phyloP scores from a whole-genome alignment of 176 grass and related monocot species.

The Oropetium thomaeum region DNA sequence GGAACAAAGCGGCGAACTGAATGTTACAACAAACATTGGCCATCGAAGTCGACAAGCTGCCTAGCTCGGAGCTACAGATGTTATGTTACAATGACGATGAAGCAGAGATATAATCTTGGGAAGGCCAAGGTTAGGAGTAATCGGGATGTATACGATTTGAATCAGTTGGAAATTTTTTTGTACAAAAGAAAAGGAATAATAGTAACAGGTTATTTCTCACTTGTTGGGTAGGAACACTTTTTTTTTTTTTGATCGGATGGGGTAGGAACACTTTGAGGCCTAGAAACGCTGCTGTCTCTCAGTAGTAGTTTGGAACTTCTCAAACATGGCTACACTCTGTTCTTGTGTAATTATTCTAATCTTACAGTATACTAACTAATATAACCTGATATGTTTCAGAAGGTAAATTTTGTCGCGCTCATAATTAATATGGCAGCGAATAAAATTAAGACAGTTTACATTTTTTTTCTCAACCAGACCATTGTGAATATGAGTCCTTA shows the following conservation, averaged over 20 bases:
- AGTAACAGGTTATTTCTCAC: slow-evolving; percentile 24
- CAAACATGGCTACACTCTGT: background rate
- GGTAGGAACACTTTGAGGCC: slow-evolving; percentile 29
- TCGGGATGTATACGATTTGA: slow-evolving; percentile 29
- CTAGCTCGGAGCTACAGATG: slow-evolving; percentile 2
- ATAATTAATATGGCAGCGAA: background rate
- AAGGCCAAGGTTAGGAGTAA: background rate
- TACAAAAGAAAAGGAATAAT: slow-evolving; percentile 45
- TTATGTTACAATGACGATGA: slow-evolving; percentile 16
- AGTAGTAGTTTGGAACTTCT: slow-evolving; percentile 18
- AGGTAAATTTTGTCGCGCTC: background rate
- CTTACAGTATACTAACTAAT: background rate
- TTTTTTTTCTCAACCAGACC: background rate
- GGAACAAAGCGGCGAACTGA: slow-evolving; percentile 1
- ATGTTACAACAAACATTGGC: slow-evolving; percentile 27
- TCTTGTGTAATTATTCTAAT: slow-evolving; percentile 29
- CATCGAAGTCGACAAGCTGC: slow-evolving; percentile 15
- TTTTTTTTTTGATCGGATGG: no score
- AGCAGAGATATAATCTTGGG: slow-evolving; percentile 11
- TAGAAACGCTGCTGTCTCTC: slow-evolving; percentile 27
- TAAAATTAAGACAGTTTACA: no score
- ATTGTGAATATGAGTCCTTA: background rate
- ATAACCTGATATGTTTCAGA: background rate
- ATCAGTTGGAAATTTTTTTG: slow-evolving; percentile 30
- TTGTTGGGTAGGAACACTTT: slow-evolving; percentile 19